Evolutionary conservation across 2,329 filamentous ascomycete species (phyloP).

Genomic region (Sclerotinia borealis): DNA sequence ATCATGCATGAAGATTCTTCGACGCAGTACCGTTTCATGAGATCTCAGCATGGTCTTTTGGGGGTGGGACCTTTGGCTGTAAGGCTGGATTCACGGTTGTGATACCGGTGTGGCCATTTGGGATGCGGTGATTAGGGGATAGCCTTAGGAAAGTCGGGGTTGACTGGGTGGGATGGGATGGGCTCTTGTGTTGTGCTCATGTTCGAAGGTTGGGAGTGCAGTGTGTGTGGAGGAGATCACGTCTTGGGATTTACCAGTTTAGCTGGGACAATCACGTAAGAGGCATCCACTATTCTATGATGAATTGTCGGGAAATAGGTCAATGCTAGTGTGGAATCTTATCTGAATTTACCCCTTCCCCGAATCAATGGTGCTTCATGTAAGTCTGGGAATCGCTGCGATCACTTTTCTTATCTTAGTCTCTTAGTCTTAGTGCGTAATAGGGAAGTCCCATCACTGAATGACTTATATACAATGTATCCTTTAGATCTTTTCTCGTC

Average conservation of each 20-base stretch:
- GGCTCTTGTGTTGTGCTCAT: no score
- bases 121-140: no score
- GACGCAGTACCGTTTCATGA: not conserved
- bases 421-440: not conserved
- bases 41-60: not conserved
- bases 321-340: not conserved
- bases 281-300: not conserved
- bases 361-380: not conserved
- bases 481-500: not conserved
- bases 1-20: not conserved
- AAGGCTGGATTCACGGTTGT: not conserved
- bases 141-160: not conserved
- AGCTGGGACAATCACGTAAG: not conserved
- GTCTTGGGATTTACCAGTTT: not conserved
- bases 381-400: not conserved
- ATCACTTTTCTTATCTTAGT: not conserved
- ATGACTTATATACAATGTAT: not conserved
- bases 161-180: no score
- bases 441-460: not conserved
- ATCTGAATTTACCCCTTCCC: not conserved
- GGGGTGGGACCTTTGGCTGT: not conserved
- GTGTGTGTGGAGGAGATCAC: not conserved
- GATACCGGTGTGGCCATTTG: not conserved
- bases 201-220: not conserved
- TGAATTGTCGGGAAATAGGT: not conserved